These are phyloP conservation scores for Elaeagnus macrophylla DNA, from an alignment of 306 rosid species.

Conservation along the genomic window DNA sequence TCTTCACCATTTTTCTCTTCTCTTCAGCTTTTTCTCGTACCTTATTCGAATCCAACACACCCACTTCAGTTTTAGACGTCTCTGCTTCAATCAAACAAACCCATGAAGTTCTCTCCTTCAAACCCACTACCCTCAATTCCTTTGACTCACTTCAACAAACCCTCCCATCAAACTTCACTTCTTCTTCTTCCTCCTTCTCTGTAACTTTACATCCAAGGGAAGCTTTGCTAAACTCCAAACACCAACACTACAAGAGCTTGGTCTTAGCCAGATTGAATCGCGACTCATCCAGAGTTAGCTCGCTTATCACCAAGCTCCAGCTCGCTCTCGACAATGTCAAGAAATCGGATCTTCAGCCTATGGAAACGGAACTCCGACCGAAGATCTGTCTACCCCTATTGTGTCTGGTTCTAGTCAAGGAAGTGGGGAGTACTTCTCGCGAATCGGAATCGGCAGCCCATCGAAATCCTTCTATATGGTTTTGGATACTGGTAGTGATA, in stretches of 20 bases:
- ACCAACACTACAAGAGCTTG: constrained; percentile 38
- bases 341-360: constrained; percentile 42
- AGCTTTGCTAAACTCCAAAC: constrained; percentile 25
- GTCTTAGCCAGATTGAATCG: constrained; percentile 45
- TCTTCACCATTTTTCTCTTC: constrained; percentile 14
- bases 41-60: constrained; percentile 1
- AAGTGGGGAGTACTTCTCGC: constrained; percentile 86
- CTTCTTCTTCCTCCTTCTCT: constrained; percentile 22
- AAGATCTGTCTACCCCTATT: constrained; percentile 55
- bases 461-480: constrained; percentile 57
- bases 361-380: constrained; percentile 32
- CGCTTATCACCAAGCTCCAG: constrained; percentile 40
- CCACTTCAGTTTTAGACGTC: constrained; percentile 40
- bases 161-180: constrained; percentile 9
- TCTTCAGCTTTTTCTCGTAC: constrained; percentile 22
- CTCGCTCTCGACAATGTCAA: constrained; percentile 25
- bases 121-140: constrained; percentile 19
- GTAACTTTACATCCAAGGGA: constrained; percentile 47
- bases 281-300: constrained; percentile 67
- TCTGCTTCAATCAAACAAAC: constrained; percentile 47
- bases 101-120: constrained; percentile 35
- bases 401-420: constrained; percentile 61
- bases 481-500: constrained; percentile 83
- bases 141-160: constrained; percentile 6
- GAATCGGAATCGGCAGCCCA: constrained; percentile 66